Conservation (phyloP, 306 rosid genomes). For the Acacia acuminata region DNA sequence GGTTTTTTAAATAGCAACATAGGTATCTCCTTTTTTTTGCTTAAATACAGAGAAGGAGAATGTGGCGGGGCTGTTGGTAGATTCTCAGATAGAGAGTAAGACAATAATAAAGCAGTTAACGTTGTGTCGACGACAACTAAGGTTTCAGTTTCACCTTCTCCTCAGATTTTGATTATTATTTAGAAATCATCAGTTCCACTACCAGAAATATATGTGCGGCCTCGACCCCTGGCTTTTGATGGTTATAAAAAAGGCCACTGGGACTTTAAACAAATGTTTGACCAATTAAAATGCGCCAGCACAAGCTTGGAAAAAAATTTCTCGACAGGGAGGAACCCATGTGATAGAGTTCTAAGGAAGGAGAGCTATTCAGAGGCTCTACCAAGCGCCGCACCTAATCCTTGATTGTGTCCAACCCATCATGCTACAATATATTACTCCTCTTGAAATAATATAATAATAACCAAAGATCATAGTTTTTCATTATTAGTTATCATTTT, state of each 20-base stretch:
- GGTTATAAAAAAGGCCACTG: not conserved
- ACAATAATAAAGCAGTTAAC: slow-evolving; percentile 25
- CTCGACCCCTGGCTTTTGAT: not conserved
- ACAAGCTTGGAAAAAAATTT: not conserved
- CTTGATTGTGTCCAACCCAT: slow-evolving; percentile 19
- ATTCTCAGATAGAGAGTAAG: slow-evolving; percentile 24
- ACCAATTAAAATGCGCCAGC: not conserved
- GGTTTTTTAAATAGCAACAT: too few relatives aligned
- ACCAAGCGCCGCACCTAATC: slow-evolving; percentile 37
- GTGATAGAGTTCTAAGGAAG: slow-evolving; percentile 18
- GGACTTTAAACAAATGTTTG: not conserved
- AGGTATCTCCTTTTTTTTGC: not conserved
- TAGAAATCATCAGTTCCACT: slow-evolving; percentile 32
- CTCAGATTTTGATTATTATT: not conserved
- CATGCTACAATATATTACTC: slow-evolving; percentile 29
- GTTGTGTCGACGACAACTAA: slow-evolving; percentile 37
- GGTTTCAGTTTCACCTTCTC: slow-evolving; percentile 40
- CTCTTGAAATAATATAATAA: not conserved
- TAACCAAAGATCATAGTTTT: not conserved
- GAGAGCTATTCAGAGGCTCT: slow-evolving; percentile 12
- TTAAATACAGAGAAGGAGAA: not conserved
- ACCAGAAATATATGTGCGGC: slow-evolving; percentile 5
- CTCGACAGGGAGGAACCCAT: slow-evolving; percentile 20
- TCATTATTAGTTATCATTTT: not conserved
- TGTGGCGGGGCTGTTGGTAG: slow-evolving; percentile 32